Evolutionary conservation across 1,139 yeast genomes (phyloP), one percentile per base, ranked within the genome.

Genomic region (Sugiyamaella japonica): DNA sequence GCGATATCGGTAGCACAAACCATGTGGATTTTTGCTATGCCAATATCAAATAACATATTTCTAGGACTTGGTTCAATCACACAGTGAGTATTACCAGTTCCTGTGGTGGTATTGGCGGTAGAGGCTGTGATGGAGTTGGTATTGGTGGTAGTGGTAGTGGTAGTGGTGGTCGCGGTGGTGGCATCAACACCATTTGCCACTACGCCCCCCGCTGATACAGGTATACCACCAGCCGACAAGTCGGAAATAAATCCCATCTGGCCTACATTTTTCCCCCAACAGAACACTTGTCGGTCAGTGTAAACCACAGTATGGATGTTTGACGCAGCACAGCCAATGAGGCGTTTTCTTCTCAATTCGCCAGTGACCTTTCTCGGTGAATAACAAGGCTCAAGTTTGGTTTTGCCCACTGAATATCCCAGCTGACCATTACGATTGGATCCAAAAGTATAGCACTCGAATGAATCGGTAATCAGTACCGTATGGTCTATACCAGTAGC

Each of bases 231-330:
- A 3, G 56, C 17, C 4, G 56, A 49, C 2, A 50, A 17, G 17
- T 53, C 56, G 8, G 53, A 45, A n/a, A 36, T 7, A 25, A 53
- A 53, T 23, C 56, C 53, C 84, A 91, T 84, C 67, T 91, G 97
- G 0, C 98, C 98, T 31, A 83, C 73, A 66, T 89, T 88, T 32
- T 86, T 72, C 0, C 98, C 98, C 96, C 96, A 89, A 39, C 83
- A 72, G 59, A 75, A 81, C 7, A 89, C 63, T 9, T 77, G 78
- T 36, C 76, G 69, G 29, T 73, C 75, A 0, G 86, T 75, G 61
- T 77, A 86, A 0, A 81, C 88, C 4, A 86, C 76, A 0, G 95
- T 83, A 66, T 89, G 96, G 20, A 85, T 76, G 47, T 80, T 83
- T 1, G 97, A 88, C 10, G 89, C 85, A 0, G 85, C 73, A 8